phyloP scores from a whole-genome alignment of 306 rosid species.

The Gleditsia sinensis region DNA sequence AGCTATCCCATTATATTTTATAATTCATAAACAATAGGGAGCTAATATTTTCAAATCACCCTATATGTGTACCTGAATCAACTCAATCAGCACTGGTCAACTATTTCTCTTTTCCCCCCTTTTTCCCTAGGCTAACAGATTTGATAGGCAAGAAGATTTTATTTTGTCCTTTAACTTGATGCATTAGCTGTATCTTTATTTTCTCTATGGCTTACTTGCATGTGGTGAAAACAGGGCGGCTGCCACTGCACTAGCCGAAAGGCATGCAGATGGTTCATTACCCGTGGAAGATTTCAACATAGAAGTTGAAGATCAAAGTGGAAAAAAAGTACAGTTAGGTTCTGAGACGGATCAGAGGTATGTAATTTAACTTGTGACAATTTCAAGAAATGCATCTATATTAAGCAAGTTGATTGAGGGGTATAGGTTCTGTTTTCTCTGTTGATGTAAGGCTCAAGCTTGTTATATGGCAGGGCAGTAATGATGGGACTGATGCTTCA shows the following conservation, averaged over 20 bases:
- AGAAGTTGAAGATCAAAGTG: constrained; percentile 93
- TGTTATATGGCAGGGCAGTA: constrained; percentile 68
- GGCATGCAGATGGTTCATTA: constrained; percentile 79
- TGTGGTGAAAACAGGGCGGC: constrained; percentile 62
- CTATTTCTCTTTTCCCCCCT: neutral
- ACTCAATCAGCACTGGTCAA: neutral
- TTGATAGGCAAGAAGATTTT: neutral
- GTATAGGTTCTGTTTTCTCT: constrained; percentile 27
- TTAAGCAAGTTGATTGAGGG: neutral
- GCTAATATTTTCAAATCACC: neutral
- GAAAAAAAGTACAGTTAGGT: constrained; percentile 73
- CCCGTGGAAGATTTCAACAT: constrained; percentile 79
- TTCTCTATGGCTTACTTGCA: constrained; percentile 26
- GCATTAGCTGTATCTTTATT: constrained; percentile 4
- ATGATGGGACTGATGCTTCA: constrained; percentile 99
- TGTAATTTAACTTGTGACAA: neutral
- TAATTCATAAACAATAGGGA: neutral
- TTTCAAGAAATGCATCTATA: constrained; percentile 22
- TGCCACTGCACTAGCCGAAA: constrained; percentile 61
- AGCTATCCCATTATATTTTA: neutral
- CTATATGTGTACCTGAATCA: neutral
- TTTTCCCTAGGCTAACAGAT: neutral
- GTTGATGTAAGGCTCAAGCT: constrained; percentile 34
- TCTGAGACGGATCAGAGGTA: constrained; percentile 86
- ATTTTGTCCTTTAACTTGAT: neutral